Conservation (phyloP, 257 asterid genomes). For the Euphrasia confusa region DNA sequence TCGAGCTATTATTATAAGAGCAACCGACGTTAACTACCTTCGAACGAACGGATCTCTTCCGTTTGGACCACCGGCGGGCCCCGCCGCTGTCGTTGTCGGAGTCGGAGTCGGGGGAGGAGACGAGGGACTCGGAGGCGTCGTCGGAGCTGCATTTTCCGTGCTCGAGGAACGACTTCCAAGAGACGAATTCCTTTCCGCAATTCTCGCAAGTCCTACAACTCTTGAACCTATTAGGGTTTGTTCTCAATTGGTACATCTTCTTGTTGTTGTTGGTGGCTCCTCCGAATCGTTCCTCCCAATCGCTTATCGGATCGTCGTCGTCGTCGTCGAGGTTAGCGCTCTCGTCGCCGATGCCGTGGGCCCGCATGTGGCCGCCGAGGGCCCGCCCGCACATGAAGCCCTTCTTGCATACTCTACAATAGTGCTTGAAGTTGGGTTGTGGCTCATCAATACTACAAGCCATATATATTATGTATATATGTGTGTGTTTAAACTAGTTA, state of each 20-base stretch:
- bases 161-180: slow-evolving; percentile 92
- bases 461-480: slow-evolving; percentile 15
- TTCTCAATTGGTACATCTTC: slow-evolving; percentile 73
- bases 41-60: slow-evolving; percentile 73
- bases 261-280: slow-evolving; percentile 32
- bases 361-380: slow-evolving; percentile 95
- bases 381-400: slow-evolving; percentile 96
- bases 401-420: slow-evolving; percentile 86
- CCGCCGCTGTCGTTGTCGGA: slow-evolving; percentile 30
- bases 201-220: slow-evolving; percentile 71
- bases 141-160: slow-evolving; percentile 84
- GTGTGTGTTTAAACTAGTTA: too few species aligned
- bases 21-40: slow-evolving; percentile 39
- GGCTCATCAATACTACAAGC: slow-evolving; percentile 47
- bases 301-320: slow-evolving; percentile 58
- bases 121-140: slow-evolving; percentile 63
- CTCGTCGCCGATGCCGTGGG: slow-evolving; percentile 84
- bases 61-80: slow-evolving; percentile 55
- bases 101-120: slow-evolving; percentile 54
- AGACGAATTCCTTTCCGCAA: slow-evolving; percentile 82
- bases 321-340: slow-evolving; percentile 50
- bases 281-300: slow-evolving; percentile 65
- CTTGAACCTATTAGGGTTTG: slow-evolving; percentile 75
- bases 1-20: slow-evolving; percentile 18
- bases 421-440: slow-evolving; percentile 59